Percentiles rank a stretch among this genome's conserved stretches.
Conservation (phyloP, 306 rosid genomes). For the Trifolium fragiferum region DNA sequence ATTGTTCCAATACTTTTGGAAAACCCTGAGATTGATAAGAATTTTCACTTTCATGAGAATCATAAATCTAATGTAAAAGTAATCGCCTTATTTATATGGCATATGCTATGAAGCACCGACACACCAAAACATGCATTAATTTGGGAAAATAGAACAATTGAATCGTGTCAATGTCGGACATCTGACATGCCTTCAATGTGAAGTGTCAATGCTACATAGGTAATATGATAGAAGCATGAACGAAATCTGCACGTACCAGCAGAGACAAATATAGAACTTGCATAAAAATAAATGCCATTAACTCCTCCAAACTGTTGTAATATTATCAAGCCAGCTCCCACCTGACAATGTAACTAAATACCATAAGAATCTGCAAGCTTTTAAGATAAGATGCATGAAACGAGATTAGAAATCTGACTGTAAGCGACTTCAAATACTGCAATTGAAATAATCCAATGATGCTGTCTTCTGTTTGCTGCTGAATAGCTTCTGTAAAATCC, state of each 20-base stretch:
- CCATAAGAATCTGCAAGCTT: constrained; percentile 24
- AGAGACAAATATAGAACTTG: constrained; percentile 72
- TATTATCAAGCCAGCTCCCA: constrained; percentile 85
- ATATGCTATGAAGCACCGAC: neutral
- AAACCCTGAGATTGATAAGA: constrained; percentile 65
- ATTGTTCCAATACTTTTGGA: constrained; percentile 73
- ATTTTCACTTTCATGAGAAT: constrained; percentile 32
- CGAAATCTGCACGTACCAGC: constrained; percentile 60
- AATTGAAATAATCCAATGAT: constrained; percentile 65
- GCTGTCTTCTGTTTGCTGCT: constrained; percentile 58
- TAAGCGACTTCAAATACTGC: constrained; percentile 71
- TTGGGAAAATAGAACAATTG: neutral
- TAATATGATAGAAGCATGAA: constrained; percentile 12
- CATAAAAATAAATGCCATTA: constrained; percentile 77
- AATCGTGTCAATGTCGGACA: neutral
- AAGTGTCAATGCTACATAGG: neutral
- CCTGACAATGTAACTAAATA: constrained; percentile 53
- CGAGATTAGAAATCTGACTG: constrained; percentile 55
- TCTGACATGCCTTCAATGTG: neutral
- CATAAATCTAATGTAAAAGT: constrained; percentile 21
- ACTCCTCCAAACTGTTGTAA: constrained; percentile 91
- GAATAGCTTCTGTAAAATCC: constrained; percentile 76
- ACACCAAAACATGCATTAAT: neutral
- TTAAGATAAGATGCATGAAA: constrained; percentile 5
- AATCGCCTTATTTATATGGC: neutral